Conservation (phyloP, 2,329 filamentous ascomycete species). For the Lanzia echinophila region DNA sequence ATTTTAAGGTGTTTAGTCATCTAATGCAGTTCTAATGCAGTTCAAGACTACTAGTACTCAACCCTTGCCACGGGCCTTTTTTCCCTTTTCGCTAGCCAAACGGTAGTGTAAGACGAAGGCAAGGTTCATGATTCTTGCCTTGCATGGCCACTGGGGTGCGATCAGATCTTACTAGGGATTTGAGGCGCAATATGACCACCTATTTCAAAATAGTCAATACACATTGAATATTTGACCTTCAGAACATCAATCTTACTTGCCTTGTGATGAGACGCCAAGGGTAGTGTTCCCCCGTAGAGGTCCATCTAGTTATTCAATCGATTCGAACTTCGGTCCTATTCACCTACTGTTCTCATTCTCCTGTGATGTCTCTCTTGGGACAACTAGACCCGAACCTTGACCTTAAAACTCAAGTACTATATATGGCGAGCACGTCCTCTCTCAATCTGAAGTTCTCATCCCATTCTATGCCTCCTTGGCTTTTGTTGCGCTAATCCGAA, state of each 20-base stretch:
- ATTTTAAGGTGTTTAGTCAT: neutral
- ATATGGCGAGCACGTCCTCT: neutral
- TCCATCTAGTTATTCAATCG: neutral
- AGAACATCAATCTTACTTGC: neutral
- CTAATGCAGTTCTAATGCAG: neutral
- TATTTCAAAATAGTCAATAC: neutral
- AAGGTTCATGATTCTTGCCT: neutral
- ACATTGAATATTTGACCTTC: neutral
- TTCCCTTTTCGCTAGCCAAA: neutral
- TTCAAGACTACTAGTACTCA: neutral
- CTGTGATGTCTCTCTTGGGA: neutral
- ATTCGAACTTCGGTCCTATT: constrained; percentile 4
- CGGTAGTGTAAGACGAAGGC: constrained; percentile 2
- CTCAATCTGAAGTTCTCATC: neutral
- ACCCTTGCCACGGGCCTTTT: constrained; percentile 1
- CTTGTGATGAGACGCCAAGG: constrained; percentile 9
- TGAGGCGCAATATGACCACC: neutral
- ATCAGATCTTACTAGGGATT: constrained; percentile 3
- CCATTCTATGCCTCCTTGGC: neutral
- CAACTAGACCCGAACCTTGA: neutral
- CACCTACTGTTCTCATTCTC: neutral
- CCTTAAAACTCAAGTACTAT: neutral
- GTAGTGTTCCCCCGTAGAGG: neutral
- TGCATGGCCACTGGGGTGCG: constrained; percentile 1
- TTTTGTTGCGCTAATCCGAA: neutral